Conservation (phyloP, 106 monocot species). For the Phalaenopsis aphrodite region DNA sequence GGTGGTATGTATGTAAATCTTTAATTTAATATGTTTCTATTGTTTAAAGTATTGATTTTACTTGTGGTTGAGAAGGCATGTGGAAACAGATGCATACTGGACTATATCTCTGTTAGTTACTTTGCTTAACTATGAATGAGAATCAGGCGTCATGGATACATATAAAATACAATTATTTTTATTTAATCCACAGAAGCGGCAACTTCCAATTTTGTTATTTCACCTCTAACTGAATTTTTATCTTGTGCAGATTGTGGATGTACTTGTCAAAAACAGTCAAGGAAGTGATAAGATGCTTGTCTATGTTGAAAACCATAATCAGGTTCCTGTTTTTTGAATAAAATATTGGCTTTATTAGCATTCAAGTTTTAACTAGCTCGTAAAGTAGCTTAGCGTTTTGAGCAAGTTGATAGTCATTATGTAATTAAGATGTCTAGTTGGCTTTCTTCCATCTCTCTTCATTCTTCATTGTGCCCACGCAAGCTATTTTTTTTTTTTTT, state of each 20-base stretch:
- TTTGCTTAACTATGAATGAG: neutral
- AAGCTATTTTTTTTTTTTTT: neutral
- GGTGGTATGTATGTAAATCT: too few relatives aligned
- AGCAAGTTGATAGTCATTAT: neutral
- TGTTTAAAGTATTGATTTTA: neutral
- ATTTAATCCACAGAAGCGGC: neutral
- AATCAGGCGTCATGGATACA: neutral
- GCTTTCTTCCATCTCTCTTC: neutral
- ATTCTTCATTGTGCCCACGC: neutral
- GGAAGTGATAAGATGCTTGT: slow-evolving; percentile 55
- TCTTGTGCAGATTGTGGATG: slow-evolving; percentile 59
- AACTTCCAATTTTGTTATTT: neutral
- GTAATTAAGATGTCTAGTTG: neutral
- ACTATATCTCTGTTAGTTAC: neutral
- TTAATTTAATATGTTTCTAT: too few relatives aligned
- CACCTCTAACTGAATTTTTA: neutral
- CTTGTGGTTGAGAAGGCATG: neutral
- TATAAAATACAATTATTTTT: neutral
- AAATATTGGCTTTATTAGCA: neutral
- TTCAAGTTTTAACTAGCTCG: neutral
- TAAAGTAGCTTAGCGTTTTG: neutral
- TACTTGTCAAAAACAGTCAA: slow-evolving; percentile 38
- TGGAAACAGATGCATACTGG: neutral
- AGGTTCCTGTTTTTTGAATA: slow-evolving; percentile 31
- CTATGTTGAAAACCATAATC: slow-evolving; percentile 87